These are phyloP conservation scores for Volvox reticuliferus DNA, from an alignment of 139 green algal genomes.

Conservation along the genomic window DNA sequence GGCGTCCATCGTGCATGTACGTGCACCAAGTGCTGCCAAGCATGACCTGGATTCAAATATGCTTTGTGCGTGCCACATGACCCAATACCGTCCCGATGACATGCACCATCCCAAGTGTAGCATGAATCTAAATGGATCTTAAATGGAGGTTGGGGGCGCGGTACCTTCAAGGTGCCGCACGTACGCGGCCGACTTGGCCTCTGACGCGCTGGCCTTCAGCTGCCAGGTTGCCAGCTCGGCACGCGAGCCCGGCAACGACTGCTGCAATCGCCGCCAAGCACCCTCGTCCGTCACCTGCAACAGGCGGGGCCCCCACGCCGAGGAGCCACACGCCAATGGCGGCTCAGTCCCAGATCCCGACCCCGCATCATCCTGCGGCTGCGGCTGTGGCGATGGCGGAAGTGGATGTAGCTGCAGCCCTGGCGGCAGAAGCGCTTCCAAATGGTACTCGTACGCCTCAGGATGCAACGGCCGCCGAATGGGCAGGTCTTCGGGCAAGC, in stretches of 20 bases:
- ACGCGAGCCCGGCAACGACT: neutral
- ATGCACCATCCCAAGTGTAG: no score
- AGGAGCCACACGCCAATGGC: neutral
- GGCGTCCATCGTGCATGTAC: no score
- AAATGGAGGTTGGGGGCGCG: no score
- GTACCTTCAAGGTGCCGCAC: slow-evolving; percentile 30
- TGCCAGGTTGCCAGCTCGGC: neutral
- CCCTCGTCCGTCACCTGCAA: neutral
- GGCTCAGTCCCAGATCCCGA: neutral
- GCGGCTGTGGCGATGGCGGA: no score
- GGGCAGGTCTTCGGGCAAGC: neutral
- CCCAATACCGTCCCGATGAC: no score
- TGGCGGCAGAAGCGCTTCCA: slow-evolving; percentile 25
- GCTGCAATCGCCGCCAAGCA: slow-evolving; percentile 33
- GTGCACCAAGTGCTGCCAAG: neutral
- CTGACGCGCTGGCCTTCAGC: neutral
- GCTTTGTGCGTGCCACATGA: no score
- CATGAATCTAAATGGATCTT: no score
- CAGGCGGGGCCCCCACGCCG: no score
- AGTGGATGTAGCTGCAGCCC: neutral
- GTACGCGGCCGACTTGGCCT: slow-evolving; percentile 9
- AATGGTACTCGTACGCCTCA: neutral
- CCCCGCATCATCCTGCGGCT: neutral
- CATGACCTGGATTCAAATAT: neutral
- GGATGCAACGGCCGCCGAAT: neutral